phyloP scores from a whole-genome alignment of 169 alveolate species.

The Plasmodium relictum region DNA sequence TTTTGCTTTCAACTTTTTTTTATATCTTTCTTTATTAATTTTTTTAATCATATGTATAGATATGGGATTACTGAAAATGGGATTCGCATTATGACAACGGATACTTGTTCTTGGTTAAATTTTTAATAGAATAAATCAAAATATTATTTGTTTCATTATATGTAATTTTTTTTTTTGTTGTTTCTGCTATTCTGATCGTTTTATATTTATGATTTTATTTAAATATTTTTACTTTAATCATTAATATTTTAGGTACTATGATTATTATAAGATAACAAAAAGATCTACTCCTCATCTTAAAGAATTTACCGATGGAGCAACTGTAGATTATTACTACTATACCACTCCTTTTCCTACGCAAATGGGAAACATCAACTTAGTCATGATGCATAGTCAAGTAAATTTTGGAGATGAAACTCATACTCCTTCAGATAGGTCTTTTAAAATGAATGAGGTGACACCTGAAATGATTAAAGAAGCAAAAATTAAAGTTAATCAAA shows the following conservation, averaged over 20 bases:
- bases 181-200: background rate
- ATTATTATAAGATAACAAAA: slow-evolving; percentile 79
- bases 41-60: slow-evolving; percentile 31
- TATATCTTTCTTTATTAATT: background rate
- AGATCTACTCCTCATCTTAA: slow-evolving; percentile 54
- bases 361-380: slow-evolving; percentile 79
- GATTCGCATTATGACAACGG: slow-evolving; percentile 81
- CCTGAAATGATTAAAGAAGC: slow-evolving; percentile 74
- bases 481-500: slow-evolving; percentile 10
- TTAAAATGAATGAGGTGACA: slow-evolving; percentile 45
- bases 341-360: slow-evolving; percentile 80
- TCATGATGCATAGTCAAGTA: slow-evolving; percentile 85
- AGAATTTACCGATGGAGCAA: slow-evolving; percentile 77
- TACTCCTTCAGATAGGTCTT: slow-evolving; percentile 80
- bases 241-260: slow-evolving; percentile 77
- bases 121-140: background rate
- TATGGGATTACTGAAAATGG: slow-evolving; percentile 84
- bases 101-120: slow-evolving; percentile 80
- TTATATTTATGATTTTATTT: background rate
- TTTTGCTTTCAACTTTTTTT: background rate
- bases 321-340: slow-evolving; percentile 81
- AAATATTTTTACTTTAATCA: background rate
- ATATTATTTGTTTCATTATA: background rate
- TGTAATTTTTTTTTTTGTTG: background rate
- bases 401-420: slow-evolving; percentile 81